phyloP scores from a whole-genome alignment of 805 yeast species.

The Candida morakotiae region DNA sequence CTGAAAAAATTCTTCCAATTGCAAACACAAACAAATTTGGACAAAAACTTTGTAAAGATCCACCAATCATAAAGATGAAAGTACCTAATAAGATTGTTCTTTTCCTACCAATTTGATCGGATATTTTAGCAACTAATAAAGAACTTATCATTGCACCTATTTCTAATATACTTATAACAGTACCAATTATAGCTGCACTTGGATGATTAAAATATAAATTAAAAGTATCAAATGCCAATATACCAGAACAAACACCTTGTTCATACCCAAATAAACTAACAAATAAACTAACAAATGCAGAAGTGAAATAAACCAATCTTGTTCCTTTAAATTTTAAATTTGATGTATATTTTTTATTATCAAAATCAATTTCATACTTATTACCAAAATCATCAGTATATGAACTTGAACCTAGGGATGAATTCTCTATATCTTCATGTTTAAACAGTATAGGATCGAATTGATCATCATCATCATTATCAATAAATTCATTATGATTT shows the following conservation, averaged over 20 bases:
- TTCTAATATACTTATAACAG: slow-evolving; percentile 85
- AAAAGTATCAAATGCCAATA: slow-evolving; percentile 71
- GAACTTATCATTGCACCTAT: slow-evolving; percentile 84
- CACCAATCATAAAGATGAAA: slow-evolving; percentile 72
- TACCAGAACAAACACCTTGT: slow-evolving; percentile 87
- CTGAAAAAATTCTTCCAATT: slow-evolving; percentile 74
- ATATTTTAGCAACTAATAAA: slow-evolving; percentile 68
- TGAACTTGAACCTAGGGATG: slow-evolving; percentile 5
- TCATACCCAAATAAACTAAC: slow-evolving; percentile 40
- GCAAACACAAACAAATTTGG: slow-evolving; percentile 52
- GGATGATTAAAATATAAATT: slow-evolving; percentile 70
- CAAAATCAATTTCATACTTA: slow-evolving; percentile 33
- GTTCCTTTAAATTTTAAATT: slow-evolving; percentile 34
- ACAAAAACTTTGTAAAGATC: slow-evolving; percentile 65
- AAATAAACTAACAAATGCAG: slow-evolving; percentile 41
- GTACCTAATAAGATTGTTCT: slow-evolving; percentile 80
- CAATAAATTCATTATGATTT: slow-evolving; percentile 1
- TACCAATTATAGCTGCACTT: slow-evolving; percentile 68
- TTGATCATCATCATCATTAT: slow-evolving; percentile 11
- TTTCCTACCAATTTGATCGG: slow-evolving; percentile 77
- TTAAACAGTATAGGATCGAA: slow-evolving; percentile 12
- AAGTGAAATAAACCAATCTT: slow-evolving; percentile 38
- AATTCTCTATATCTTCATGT: neutral
- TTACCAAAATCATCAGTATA: slow-evolving; percentile 30
- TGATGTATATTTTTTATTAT: slow-evolving; percentile 28